A percentile compares a stretch with the other conserved stretches of the same genome.
These are phyloP conservation scores for Aquilaria agallochum DNA, from an alignment of 441 rosid species.

Conservation along the genomic window DNA sequence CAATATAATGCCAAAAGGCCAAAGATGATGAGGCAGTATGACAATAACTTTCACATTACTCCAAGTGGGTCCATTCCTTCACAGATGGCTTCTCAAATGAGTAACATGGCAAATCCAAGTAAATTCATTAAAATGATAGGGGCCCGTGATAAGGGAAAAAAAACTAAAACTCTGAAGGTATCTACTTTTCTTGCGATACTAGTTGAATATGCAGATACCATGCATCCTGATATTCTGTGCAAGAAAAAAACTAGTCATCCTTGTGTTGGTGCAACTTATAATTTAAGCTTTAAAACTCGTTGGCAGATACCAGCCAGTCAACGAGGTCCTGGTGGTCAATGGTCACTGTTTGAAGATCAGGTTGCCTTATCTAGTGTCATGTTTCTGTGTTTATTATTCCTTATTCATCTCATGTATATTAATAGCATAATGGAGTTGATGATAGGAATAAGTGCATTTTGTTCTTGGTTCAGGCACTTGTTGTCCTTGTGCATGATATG, in stretches of 20 bases:
- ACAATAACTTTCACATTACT: conserved; percentile 52
- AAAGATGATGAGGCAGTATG: conserved; percentile 61
- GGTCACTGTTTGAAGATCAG: conserved; percentile 96
- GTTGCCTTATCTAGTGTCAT: conserved; percentile 27
- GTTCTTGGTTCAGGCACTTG: conserved; percentile 66
- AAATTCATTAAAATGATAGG: conserved; percentile 58
- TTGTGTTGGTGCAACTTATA: conserved; percentile 6
- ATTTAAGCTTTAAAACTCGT: conserved; percentile 20
- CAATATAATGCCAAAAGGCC: conserved; percentile 65
- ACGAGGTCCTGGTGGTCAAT: conserved; percentile 72
- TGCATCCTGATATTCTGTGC: no score
- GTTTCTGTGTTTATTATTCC: conserved; percentile 3
- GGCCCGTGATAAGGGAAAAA: conserved; percentile 65
- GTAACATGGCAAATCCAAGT: conserved; percentile 81
- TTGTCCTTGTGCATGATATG: conserved; percentile 96
- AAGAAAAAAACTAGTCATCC: neutral
- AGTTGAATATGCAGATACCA: conserved; percentile 7
- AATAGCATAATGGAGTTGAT: no score
- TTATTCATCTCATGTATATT: conserved; percentile 4
- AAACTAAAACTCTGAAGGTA: conserved; percentile 76
- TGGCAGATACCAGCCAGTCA: conserved; percentile 67
- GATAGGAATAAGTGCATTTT: neutral
- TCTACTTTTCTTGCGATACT: conserved; percentile 10
- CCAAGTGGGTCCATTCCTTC: conserved; percentile 60
- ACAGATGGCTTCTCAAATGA: conserved; percentile 84